Conservation (phyloP, 1,284 basidiomycete species). For the Cutaneotrichosporon daszewskae region DNA sequence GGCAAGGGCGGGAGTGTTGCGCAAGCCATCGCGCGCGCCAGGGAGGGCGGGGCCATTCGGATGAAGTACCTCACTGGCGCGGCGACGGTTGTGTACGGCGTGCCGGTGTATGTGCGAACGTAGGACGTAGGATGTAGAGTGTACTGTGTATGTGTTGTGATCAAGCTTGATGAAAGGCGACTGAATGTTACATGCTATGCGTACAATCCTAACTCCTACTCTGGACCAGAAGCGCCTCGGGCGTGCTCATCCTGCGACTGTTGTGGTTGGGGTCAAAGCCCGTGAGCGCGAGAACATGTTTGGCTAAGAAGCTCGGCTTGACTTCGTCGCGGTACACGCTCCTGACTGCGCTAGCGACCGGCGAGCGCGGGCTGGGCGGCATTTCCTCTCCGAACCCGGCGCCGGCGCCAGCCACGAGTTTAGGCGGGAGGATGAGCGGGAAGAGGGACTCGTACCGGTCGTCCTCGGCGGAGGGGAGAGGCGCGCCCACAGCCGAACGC, state of each 20-base stretch:
- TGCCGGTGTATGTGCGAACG: conserved; percentile 59
- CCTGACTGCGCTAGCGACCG: conserved; percentile 7
- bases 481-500: conserved; percentile 23
- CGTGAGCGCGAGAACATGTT: conserved; percentile 12
- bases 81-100: conserved; percentile 88
- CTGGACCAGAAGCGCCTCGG: conserved; percentile 12
- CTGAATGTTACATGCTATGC: too few relatives aligned
- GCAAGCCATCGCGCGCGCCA: conserved; percentile 74
- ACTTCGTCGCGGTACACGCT: conserved; percentile 14
- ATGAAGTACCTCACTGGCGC: conserved; percentile 95
- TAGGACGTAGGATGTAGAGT: neutral
- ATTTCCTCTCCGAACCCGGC: too few relatives aligned
- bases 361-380: neutral
- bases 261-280: conserved; percentile 5
- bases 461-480: conserved; percentile 31
- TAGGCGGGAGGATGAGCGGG: conserved; percentile 44
- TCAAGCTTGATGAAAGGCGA: neutral
- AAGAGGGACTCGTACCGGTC: conserved; percentile 47
- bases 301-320: conserved; percentile 5
- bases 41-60: conserved; percentile 75
- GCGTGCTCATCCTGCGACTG: conserved; percentile 12
- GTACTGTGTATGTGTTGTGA: neutral
- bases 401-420: conserved; percentile 18
- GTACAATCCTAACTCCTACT: too few relatives aligned
- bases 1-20: conserved; percentile 55